These are phyloP conservation scores for Fusarium zealandicum DNA, from an alignment of 2,329 filamentous ascomycete genomes.

Conservation along the genomic window DNA sequence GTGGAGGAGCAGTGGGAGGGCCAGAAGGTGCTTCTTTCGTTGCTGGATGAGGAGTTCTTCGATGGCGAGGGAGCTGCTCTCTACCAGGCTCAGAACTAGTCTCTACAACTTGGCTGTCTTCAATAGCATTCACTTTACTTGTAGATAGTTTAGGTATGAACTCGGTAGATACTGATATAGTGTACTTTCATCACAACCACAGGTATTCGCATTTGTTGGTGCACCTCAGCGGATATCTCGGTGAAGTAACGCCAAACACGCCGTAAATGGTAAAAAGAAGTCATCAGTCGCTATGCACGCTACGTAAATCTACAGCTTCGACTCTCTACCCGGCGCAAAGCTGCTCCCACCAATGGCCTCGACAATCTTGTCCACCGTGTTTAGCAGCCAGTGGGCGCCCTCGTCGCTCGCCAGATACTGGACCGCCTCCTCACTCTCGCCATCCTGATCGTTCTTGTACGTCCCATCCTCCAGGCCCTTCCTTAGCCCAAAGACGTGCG, in stretches of 20 bases:
- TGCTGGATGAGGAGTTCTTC: constrained; percentile 48
- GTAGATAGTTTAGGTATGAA: not conserved
- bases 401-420: constrained; percentile 54
- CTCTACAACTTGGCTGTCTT: not conserved
- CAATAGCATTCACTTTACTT: not conserved
- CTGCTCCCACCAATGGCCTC: constrained; percentile 54
- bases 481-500: constrained; percentile 80
- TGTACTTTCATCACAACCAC: too few relatives aligned
- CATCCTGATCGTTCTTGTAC: constrained; percentile 48
- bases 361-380: constrained; percentile 53
- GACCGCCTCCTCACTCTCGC: constrained; percentile 46
- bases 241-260: not conserved
- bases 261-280: not conserved
- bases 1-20: constrained; percentile 49
- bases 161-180: too few relatives aligned
- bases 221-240: too few relatives aligned
- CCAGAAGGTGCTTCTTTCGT: constrained; percentile 44
- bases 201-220: too few relatives aligned
- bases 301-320: constrained; percentile 25
- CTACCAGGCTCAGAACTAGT: constrained; percentile 24
- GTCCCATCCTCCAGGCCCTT: constrained; percentile 77
- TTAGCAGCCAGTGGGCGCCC: constrained; percentile 56
- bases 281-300: not conserved
- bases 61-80: constrained; percentile 41
- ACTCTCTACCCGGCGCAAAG: constrained; percentile 45